These are phyloP conservation scores for Pyrus bretschneideri DNA, from an alignment of 306 rosid genomes.

Conservation along the genomic window DNA sequence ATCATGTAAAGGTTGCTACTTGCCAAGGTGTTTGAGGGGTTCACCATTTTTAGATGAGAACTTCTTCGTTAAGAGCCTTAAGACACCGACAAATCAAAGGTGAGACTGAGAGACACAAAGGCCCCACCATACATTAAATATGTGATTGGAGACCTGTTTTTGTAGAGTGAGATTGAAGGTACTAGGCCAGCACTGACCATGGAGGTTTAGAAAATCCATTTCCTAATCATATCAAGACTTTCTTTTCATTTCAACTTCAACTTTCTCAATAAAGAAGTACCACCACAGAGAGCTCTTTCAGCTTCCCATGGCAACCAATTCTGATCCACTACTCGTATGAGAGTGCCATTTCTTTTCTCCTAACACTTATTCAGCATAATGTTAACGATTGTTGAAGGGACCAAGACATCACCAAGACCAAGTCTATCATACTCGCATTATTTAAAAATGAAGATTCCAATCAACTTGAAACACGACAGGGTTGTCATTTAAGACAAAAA, in stretches of 20 bases:
- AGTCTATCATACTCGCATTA: background rate
- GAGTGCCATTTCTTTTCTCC: background rate
- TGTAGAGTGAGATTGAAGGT: background rate
- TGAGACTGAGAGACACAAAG: background rate
- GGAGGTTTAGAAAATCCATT: background rate
- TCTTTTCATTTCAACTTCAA: background rate
- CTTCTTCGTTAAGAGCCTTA: background rate
- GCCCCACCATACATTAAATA: background rate
- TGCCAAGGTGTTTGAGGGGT: background rate
- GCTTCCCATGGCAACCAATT: constrained; percentile 1
- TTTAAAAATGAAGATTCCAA: background rate
- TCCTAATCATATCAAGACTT: background rate
- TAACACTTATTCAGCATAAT: background rate
- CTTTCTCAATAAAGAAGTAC: background rate
- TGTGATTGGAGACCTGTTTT: background rate
- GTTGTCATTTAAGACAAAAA: too few species aligned
- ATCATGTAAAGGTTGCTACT: background rate
- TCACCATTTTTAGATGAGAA: background rate
- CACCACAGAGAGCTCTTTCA: background rate
- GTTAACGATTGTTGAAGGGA: background rate
- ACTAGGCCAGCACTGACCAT: background rate
- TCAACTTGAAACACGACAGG: background rate
- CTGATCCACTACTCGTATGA: background rate
- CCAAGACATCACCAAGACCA: background rate
- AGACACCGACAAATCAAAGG: background rate